These are phyloP conservation scores for Solanum hybrid DNA, from an alignment of 305 asterid genomes.

Conservation along the genomic window DNA sequence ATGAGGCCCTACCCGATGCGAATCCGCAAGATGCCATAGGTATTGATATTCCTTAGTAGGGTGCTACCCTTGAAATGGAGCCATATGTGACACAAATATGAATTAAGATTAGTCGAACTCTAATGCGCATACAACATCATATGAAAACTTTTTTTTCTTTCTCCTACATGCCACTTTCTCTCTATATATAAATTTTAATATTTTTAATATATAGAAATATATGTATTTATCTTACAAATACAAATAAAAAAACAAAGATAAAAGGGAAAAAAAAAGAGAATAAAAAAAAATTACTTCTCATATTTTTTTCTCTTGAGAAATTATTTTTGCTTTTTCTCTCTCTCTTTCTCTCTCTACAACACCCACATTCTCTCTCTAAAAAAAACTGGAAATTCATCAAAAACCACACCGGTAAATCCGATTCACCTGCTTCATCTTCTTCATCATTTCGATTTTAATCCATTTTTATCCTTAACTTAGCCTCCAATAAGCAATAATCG, in stretches of 20 bases:
- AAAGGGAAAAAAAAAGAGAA: background rate
- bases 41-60: background rate
- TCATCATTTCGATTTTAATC: background rate
- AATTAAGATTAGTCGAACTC: background rate
- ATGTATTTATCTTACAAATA: background rate
- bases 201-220: background rate
- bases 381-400: background rate
- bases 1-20: background rate
- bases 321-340: background rate
- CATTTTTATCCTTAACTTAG: background rate
- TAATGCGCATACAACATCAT: background rate
- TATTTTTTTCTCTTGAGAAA: background rate
- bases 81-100: background rate
- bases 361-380: background rate
- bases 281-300: background rate
- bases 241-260: background rate
- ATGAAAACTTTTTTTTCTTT: background rate
- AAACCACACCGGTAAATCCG: slow-evolving; percentile 5
- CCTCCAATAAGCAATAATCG: background rate
- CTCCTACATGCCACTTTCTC: background rate
- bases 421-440: slow-evolving; percentile 4
- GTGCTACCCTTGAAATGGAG: background rate
- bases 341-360: slow-evolving; percentile 4
- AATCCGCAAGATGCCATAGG: background rate
- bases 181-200: background rate